Base-by-base conservation (phyloP, 768 basidiomycete genomes). In the Boletellus ananas region DNA sequence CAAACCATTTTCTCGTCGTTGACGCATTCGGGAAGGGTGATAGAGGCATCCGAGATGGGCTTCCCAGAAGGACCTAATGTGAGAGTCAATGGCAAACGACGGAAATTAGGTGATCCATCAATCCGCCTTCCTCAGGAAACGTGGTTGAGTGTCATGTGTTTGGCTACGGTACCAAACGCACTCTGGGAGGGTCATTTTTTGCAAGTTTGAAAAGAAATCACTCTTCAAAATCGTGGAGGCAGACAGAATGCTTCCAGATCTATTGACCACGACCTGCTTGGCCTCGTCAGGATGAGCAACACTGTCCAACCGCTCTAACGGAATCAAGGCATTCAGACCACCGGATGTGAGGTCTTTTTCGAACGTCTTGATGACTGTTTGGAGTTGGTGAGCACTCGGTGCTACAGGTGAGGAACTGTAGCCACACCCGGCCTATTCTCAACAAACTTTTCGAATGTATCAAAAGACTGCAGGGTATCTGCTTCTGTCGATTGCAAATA, bases 171-270 rank as follows among this genome's bases (percentile, higher is more conserved):
- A 18, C 45, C 6, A 45, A 45, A 54, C 85, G 54, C 53, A 94
- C 88, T 98, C 96, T 0, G 94, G 90, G 3, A 99, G 74, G 4
- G 90, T 90, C 84, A 96, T 92, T 73, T 97, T 98, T 71, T 98
- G 96, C 29, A 98, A 64, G 62, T 90, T 90, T 6, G 83, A 83
- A 77, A 94, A 94, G 75, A 93, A 92, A 64, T 94, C 92, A 60
- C 88, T 91, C 73, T 99, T 99, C 62, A 98, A 74, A 58, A 98
- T 96, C 1, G 94, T 92, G 5, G 84, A 90, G 2, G 92, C 89
- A 12, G 91, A 95, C 0, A 98, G 71, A 50, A 98, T 89, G 53
- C 78, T 80, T 9, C 96, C 96, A 9, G 81, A 78, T 35, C 96
- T 83, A 58, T 87, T 89, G 34, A 82, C 76, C 29, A 99, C 94